phyloP scores from a whole-genome alignment of 768 basidiomycete genomes.

The Boletus reticulatus region DNA sequence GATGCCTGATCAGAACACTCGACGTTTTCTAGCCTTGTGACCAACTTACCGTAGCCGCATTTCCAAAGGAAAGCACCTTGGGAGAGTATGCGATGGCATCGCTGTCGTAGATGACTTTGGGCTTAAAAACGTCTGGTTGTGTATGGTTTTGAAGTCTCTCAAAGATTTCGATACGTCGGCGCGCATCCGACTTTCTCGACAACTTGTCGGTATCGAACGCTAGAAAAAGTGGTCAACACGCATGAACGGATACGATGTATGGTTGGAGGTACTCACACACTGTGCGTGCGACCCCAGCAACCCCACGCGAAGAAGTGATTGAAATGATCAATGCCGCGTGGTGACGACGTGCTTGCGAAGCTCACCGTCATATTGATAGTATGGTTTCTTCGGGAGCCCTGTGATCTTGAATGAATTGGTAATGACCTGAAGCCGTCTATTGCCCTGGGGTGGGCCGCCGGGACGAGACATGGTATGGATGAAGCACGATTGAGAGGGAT shows the following conservation, averaged over 20 bases:
- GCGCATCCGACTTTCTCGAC: not conserved
- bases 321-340: slow-evolving; percentile 2
- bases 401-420: slow-evolving; percentile 36
- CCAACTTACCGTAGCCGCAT: slow-evolving; percentile 28
- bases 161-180: slow-evolving; percentile 30
- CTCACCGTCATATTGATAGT: slow-evolving; percentile 35
- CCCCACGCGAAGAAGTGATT: slow-evolving; percentile 6
- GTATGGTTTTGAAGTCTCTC: slow-evolving; percentile 38
- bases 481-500: not conserved
- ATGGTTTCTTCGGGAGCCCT: slow-evolving; percentile 22
- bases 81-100: slow-evolving; percentile 41
- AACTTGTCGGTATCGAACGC: slow-evolving; percentile 18
- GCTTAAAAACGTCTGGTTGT: slow-evolving; percentile 36
- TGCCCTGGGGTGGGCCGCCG: slow-evolving; percentile 13
- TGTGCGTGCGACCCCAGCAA: slow-evolving; percentile 2
- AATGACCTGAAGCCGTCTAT: slow-evolving; percentile 21
- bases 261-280: slow-evolving; percentile 25
- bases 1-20: not conserved
- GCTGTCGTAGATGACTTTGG: slow-evolving; percentile 47
- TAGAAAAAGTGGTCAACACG: not conserved
- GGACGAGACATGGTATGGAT: slow-evolving; percentile 23
- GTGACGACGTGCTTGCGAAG: not conserved
- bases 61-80: slow-evolving; percentile 29
- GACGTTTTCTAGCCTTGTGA: not conserved
- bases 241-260: not conserved